phyloP scores from a whole-genome alignment of 164 flowering plant genomes.

The Sedum album region DNA sequence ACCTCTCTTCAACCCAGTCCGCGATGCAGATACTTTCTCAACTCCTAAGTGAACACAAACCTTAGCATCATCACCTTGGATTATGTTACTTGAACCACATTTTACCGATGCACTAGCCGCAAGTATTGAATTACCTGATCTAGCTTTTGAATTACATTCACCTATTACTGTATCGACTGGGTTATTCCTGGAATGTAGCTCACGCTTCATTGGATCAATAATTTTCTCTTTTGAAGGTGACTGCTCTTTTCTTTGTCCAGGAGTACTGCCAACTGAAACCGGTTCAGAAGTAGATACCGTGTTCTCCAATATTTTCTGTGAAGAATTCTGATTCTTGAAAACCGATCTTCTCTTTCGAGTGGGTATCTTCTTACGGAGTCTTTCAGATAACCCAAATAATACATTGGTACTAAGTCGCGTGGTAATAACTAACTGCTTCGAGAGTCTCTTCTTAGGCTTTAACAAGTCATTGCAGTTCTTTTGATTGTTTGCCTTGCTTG shows the following conservation, averaged over 20 bases:
- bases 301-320: constrained; percentile 17
- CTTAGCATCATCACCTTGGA: constrained; percentile 7
- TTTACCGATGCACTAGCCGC: neutral
- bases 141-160: neutral
- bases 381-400: constrained; percentile 30
- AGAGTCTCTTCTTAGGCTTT: constrained; percentile 30
- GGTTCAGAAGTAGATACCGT: constrained; percentile 40
- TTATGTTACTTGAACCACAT: neutral
- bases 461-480: too few species aligned
- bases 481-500: neutral
- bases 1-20: constrained; percentile 36
- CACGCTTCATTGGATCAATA: neutral
- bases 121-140: neutral
- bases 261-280: constrained; percentile 8
- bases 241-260: neutral
- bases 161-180: neutral
- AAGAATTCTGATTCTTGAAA: constrained; percentile 9
- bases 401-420: constrained; percentile 30
- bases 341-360: constrained; percentile 22
- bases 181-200: neutral
- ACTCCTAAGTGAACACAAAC: constrained; percentile 12
- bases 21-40: too few species aligned
- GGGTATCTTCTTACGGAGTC: constrained; percentile 37
- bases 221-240: constrained; percentile 11
- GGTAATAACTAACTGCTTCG: constrained; percentile 22